Base-by-base conservation (phyloP, 495 filamentous ascomycete species). In the Hypoxylon trugodes region DNA sequence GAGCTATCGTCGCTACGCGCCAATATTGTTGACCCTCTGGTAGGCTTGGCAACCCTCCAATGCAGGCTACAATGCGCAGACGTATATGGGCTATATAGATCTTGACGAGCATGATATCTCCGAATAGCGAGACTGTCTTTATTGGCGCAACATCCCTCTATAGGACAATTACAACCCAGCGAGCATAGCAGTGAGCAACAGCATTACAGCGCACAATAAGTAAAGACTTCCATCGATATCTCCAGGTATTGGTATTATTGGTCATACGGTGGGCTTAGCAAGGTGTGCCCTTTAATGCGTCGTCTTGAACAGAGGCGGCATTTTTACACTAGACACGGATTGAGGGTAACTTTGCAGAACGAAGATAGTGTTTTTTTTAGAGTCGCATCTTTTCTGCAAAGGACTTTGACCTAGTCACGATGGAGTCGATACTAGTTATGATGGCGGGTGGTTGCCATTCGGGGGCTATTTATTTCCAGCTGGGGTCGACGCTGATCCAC, bases 101-200 rank as follows among this genome's bases (percentile, higher is more conserved):
- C 46, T 28, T 58, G 52, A 70, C 53, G 49, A 38, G 59, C 43
- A 49, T 13, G 16, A 16, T 19, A 26, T 71, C 61, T 76, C n/a
- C 72, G 74, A 59, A 58, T 61, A 60, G 55, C 60, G 61, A 73
- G 67, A 66, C 59, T 55, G 45, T 70, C 70, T 62, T 63, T 59
- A 68, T 59, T 66, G 46, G 45, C 32, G 38, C 37, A 55, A 46
- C 61, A 56, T 62, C 54, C 57, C 52, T 59, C 21, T 65, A 43
- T 53, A 18, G 65, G 53, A 67, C 36, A 56, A 53, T 37, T 53
- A 67, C 74, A 77, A 78, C 79, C 81, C 80, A 85, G 83, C 84
- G 85, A 87, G 86, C 82, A 81, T 75, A 82, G 80, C 81, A 85
- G 85, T 82, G 79, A 77, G 74, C 70, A 70, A 45, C 58, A 65